These are phyloP conservation scores for Mycena epipterygia DNA, from an alignment of 768 basidiomycete species.

Conservation along the genomic window DNA sequence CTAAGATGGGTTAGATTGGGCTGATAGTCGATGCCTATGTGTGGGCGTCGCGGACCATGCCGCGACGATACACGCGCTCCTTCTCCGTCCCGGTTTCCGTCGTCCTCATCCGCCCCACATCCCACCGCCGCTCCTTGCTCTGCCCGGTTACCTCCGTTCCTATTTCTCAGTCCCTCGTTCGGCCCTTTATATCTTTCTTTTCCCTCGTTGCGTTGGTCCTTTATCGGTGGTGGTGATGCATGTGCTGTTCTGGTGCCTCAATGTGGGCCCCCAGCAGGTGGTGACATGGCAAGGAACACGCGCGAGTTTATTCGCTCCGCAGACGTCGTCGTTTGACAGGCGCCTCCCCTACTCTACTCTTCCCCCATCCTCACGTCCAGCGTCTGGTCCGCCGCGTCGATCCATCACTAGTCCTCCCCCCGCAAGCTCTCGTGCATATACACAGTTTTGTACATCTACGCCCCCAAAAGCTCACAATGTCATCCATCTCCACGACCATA, in stretches of 20 bases:
- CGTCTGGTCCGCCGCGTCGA: neutral
- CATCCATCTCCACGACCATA: conserved; percentile 16
- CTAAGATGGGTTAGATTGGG: conserved; percentile 64
- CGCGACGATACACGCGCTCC: conserved; percentile 19
- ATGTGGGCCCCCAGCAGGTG: neutral
- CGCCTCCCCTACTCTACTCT: neutral
- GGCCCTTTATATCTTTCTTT: conserved; percentile 8
- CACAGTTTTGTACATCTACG: conserved; percentile 23
- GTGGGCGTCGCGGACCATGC: conserved; percentile 22
- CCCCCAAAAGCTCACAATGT: conserved; percentile 27
- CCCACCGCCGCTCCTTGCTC: conserved; percentile 17
- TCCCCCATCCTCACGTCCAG: neutral
- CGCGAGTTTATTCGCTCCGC: neutral
- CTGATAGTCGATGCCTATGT: neutral
- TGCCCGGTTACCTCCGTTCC: conserved; percentile 4
- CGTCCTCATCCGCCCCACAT: conserved; percentile 12
- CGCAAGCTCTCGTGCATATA: conserved; percentile 3
- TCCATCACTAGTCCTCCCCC: neutral
- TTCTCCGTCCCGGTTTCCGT: conserved; percentile 10
- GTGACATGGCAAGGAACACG: neutral
- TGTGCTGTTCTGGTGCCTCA: neutral
- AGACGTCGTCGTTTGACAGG: neutral
- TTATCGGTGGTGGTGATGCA: conserved; percentile 14
- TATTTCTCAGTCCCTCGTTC: conserved; percentile 21
- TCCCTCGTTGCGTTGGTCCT: conserved; percentile 31